Base-by-base conservation (phyloP, 2,329 filamentous ascomycete genomes). In the Cytospora piceae region DNA sequence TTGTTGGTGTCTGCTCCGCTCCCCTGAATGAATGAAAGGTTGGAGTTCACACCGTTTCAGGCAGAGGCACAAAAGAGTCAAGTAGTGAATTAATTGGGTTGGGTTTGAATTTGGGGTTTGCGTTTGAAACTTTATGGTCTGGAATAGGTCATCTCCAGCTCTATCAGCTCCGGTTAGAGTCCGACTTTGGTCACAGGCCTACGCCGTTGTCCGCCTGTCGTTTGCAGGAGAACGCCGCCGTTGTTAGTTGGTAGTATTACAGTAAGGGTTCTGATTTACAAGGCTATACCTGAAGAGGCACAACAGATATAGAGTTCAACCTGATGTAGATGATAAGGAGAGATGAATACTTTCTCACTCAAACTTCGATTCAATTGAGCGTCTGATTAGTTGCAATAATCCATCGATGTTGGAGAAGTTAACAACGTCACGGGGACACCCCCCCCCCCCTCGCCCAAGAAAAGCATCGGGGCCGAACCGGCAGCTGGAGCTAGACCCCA, bases 401-500 rank as follows among this genome's bases (percentile, higher is more conserved):
- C 5, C 27, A 29, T 29, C 27, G 27, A 29, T 37, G 34, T 27
- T 29, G 29, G 37, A 22, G 37, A 49, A n/a, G 37, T 27, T 9
- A 29, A 22, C 39, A 55, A 22, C 24, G 53, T 22, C 20, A 31
- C 34, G 24, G 59, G 31, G 24, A 24, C 59, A 5, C 27, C 27
- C 27, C 27, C 27, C 27, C 3, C 27, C 27, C 34, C 34, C 12
- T n/a, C n/a, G n/a, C n/a, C 46, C 8, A 14, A 9, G 3, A 46
- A n/a, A 46, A 14, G 31, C 20, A 7, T 63, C 60, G 60, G 60
- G 51, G 60, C 60, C 60, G 60, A 63, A 63, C 31, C 61, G 53
- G 52, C 37, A 42, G 15, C 51, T 46, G 22, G 14, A 14, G 11
- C 46, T 39, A 22, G 42, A 63, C 61, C 61, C 61, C 61, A 63